These are phyloP conservation scores for Microthlaspi erraticum DNA, from an alignment of 345 rosid species.

Conservation along the genomic window DNA sequence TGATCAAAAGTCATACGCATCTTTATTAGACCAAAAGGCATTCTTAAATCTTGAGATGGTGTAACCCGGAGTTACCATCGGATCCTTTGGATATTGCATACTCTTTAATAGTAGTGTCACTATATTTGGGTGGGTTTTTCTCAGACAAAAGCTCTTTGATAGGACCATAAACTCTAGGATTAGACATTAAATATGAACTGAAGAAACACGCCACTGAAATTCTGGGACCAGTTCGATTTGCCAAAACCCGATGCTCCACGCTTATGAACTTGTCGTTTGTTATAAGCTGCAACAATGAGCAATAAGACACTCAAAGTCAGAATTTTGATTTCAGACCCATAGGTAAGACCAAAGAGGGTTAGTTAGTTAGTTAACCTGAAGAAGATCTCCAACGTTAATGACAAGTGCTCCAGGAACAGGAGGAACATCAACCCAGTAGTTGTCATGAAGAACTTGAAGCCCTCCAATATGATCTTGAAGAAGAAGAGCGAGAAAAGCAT, in stretches of 20 bases:
- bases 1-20: no score
- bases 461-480: slow-evolving; percentile 69
- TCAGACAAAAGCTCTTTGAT: slow-evolving; percentile 49
- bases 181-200: slow-evolving; percentile 32
- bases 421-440: slow-evolving; percentile 60
- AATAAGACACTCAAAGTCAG: background rate
- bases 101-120: slow-evolving; percentile 46
- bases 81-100: slow-evolving; percentile 46
- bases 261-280: slow-evolving; percentile 58
- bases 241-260: slow-evolving; percentile 54
- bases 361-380: no score
- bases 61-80: slow-evolving; percentile 45
- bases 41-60: slow-evolving; percentile 46
- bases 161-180: slow-evolving; percentile 44
- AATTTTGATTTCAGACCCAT: background rate
- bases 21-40: no score
- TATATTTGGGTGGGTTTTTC: slow-evolving; percentile 42
- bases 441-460: slow-evolving; percentile 59
- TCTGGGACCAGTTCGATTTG: slow-evolving; percentile 48
- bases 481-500: slow-evolving; percentile 58
- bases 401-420: slow-evolving; percentile 61
- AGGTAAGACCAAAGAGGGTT: background rate
- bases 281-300: slow-evolving; percentile 54
- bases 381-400: slow-evolving; percentile 64
- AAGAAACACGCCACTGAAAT: slow-evolving; percentile 45